A percentile compares a stretch with the other conserved stretches of the same genome.
Evolutionary conservation across 1,284 basidiomycete species (phyloP).

Genomic region (Ganoderma leucocontextum): DNA sequence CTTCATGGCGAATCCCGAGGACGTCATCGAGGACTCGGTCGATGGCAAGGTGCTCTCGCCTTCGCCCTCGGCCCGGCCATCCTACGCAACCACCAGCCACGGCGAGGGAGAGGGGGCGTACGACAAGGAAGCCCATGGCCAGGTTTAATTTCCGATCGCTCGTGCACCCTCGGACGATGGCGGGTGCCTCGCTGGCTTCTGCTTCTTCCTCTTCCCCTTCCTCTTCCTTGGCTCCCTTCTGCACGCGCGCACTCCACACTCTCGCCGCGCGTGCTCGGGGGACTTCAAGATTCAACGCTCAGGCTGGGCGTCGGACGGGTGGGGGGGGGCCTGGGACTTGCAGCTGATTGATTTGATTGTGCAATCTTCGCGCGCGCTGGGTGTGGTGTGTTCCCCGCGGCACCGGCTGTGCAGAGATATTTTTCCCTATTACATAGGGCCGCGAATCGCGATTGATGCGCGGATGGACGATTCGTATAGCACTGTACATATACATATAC

Average conservation of each 20-base stretch:
- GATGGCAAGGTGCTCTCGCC: conserved; percentile 21
- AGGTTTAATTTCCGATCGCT: conserved; percentile 19
- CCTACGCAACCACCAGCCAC: conserved; percentile 7
- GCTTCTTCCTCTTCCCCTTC: not conserved
- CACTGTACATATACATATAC: not conserved
- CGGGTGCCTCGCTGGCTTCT: not conserved
- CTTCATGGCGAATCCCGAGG: conserved; percentile 53
- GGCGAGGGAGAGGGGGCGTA: not conserved
- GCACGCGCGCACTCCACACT: not conserved
- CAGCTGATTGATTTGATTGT: conserved; percentile 8
- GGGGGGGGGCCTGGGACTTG: not conserved
- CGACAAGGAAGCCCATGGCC: conserved; percentile 11
- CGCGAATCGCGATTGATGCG: not conserved
- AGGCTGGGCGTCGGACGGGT: not conserved
- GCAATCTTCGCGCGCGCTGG: not conserved
- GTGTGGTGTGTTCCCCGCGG: not conserved
- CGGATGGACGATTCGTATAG: conserved; percentile 7
- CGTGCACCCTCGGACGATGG: conserved; percentile 12
- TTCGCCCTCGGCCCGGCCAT: conserved; percentile 9
- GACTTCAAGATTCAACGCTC: no score
- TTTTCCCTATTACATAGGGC: not conserved
- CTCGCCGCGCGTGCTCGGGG: not conserved
- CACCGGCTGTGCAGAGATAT: not conserved
- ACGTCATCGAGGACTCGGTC: conserved; percentile 50
- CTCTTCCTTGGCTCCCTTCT: not conserved